phyloP scores from a whole-genome alignment of 2,329 filamentous ascomycete genomes.

The Raffaelea deltoideospora region DNA sequence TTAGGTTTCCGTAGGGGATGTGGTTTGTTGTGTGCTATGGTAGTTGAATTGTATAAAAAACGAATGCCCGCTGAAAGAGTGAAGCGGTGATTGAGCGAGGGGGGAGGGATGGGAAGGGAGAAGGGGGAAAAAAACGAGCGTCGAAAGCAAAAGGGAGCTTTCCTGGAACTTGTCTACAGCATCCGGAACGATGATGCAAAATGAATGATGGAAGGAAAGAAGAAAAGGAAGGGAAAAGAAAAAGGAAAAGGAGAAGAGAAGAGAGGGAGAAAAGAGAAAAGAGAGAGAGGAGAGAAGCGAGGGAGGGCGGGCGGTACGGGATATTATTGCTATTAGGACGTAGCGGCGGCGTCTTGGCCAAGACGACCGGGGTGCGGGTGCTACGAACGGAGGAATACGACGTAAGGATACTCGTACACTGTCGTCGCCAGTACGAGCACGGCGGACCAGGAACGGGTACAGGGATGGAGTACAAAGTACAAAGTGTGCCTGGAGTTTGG shows the following conservation, averaged over 20 bases:
- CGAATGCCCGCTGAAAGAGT: conserved; percentile 79
- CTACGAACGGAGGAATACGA: no score
- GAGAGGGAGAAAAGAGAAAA: conserved; percentile 14
- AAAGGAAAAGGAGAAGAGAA: conserved; percentile 15
- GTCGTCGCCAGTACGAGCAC: no score
- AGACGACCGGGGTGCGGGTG: neutral
- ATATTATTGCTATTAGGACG: neutral
- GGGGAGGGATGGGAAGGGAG: no score
- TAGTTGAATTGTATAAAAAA: conserved; percentile 31
- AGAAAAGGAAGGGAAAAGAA: conserved; percentile 16
- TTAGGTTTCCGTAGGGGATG: neutral
- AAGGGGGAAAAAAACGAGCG: conserved; percentile 27
- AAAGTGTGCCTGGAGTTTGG: no score
- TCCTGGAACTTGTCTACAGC: conserved; percentile 33
- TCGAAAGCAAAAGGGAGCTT: conserved; percentile 31
- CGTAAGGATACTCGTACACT: no score
- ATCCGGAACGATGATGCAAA: conserved; percentile 29
- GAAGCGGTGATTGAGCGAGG: conserved; percentile 56
- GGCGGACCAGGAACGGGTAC: no score
- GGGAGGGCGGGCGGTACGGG: neutral
- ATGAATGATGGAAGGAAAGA: conserved; percentile 20
- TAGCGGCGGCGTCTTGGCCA: no score
- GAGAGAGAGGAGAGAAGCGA: neutral
- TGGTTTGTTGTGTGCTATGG: conserved; percentile 14
- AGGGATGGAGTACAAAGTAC: no score